Conservation (phyloP, 2,329 filamentous ascomycete genomes). For the Cytospora piceicola region DNA sequence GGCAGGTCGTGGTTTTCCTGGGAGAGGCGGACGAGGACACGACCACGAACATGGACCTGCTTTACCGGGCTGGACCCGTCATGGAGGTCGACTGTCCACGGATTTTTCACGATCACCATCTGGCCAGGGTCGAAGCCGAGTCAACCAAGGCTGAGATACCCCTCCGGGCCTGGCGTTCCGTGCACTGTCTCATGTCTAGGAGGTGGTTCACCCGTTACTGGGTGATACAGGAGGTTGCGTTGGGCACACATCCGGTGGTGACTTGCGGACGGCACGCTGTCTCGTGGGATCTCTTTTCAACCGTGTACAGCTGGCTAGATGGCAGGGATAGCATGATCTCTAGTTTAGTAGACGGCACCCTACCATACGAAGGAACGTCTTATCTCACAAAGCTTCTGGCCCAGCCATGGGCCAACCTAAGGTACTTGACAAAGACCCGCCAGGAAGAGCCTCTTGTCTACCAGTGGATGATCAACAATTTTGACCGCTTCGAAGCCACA, state of each 20-base stretch:
- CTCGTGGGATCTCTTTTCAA: not conserved
- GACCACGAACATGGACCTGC: constrained; percentile 6
- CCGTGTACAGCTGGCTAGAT: not conserved
- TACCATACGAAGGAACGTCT: not conserved
- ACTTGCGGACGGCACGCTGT: constrained; percentile 8
- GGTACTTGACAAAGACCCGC: too few relatives aligned
- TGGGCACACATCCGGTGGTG: constrained; percentile 11
- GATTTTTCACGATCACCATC: not conserved
- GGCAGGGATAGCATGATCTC: too few relatives aligned
- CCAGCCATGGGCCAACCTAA: not conserved
- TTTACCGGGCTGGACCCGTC: not conserved
- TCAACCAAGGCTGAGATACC: not conserved
- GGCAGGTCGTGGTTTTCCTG: constrained; percentile 10
- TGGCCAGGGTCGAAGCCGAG: not conserved
- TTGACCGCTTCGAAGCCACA: not conserved
- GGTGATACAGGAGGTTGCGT: constrained; percentile 29
- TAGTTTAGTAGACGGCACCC: too few relatives aligned
- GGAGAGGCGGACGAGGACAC: not conserved
- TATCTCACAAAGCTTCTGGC: too few relatives aligned
- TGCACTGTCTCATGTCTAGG: constrained; percentile 4
- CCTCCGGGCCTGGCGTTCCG: not conserved
- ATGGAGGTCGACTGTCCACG: not conserved
- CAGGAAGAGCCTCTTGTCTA: not conserved
- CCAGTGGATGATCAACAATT: not conserved
- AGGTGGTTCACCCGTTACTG: constrained; percentile 28